These are phyloP conservation scores for Alternaria burnsii DNA, from an alignment of 2,329 filamentous ascomycete species.

Conservation along the genomic window DNA sequence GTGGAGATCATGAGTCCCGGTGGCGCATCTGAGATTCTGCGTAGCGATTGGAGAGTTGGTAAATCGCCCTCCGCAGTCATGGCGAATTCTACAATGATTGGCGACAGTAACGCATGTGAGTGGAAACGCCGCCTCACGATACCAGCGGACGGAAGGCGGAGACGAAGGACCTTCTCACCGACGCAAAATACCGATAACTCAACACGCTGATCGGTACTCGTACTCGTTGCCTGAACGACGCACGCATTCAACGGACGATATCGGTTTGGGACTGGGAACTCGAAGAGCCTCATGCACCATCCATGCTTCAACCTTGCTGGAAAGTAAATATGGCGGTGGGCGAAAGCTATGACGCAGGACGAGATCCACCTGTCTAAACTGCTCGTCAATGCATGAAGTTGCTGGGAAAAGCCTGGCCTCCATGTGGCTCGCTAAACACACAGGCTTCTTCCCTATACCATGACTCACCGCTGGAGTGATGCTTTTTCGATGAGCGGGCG, in stretches of 20 bases:
- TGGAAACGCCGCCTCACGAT: constrained; percentile 12
- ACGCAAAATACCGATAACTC: constrained; percentile 7
- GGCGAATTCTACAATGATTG: constrained; percentile 4
- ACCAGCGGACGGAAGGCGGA: constrained; percentile 13
- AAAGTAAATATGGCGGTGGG: constrained; percentile 20
- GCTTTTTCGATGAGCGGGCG: constrained; percentile 7
- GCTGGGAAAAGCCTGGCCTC: constrained; percentile 27
- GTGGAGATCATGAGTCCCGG: constrained; percentile 3
- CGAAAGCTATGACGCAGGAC: constrained; percentile 32
- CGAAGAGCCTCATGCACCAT: constrained; percentile 22
- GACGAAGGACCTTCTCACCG: constrained; percentile 10
- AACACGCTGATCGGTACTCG: constrained; percentile 7
- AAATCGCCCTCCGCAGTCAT: constrained; percentile 5
- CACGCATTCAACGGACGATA: background rate
- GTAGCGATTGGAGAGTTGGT: constrained; percentile 14
- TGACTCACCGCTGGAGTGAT: constrained; percentile 30
- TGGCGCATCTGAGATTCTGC: constrained; percentile 2
- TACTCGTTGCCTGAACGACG: constrained; percentile 25
- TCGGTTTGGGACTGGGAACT: constrained; percentile 14
- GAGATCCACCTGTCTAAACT: constrained; percentile 27
- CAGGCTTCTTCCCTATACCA: constrained; percentile 25
- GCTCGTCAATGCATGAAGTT: constrained; percentile 28
- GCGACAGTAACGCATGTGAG: constrained; percentile 15
- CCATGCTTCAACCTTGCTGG: constrained; percentile 15
- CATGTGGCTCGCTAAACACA: constrained; percentile 26